Percentiles rank a stretch among this genome's conserved stretches.
Evolutionary conservation across 192 early-diverging fungal species (phyloP).

Genomic region (Fimicolochytrium jonesii): DNA sequence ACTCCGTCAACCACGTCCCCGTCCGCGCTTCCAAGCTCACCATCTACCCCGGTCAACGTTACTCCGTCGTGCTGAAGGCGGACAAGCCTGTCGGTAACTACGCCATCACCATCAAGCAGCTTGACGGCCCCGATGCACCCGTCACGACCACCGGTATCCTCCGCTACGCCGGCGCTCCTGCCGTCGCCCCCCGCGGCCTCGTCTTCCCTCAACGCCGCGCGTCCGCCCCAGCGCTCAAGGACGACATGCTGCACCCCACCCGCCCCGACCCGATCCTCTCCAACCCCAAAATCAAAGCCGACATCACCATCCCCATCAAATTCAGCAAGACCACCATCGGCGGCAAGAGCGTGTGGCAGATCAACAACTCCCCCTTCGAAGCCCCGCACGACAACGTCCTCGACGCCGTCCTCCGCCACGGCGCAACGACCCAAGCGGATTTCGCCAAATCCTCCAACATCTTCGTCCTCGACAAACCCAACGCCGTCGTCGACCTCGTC

Average conservation of each 20-base stretch:
- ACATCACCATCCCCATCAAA: not conserved
- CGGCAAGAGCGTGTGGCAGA: conserved; percentile 68
- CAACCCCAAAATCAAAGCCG: not conserved
- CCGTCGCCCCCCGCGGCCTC: not conserved
- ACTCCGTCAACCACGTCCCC: conserved; percentile 61
- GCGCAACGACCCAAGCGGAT: conserved; percentile 36
- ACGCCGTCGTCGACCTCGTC: conserved; percentile 60
- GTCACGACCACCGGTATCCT: not conserved
- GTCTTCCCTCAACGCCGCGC: not conserved
- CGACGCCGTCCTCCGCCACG: conserved; percentile 54
- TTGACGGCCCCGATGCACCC: not conserved
- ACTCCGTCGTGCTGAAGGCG: conserved; percentile 75
- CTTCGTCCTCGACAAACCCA: conserved; percentile 53
- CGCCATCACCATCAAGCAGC: not conserved
- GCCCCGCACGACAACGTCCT: conserved; percentile 62
- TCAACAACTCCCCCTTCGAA: conserved; percentile 62
- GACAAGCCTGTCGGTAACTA: conserved; percentile 19
- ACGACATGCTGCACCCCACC: not conserved
- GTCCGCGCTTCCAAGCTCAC: conserved; percentile 51
- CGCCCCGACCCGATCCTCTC: too few species aligned
- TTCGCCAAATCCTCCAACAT: conserved; percentile 62
- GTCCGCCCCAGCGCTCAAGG: not conserved
- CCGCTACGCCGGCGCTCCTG: not conserved
- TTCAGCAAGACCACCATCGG: conserved; percentile 31
- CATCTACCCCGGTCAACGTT: conserved; percentile 73